A percentile compares a stretch with the other conserved stretches of the same genome.
Evolutionary conservation across 805 yeast genomes (phyloP).

Genomic region (Spathaspora sp.): DNA sequence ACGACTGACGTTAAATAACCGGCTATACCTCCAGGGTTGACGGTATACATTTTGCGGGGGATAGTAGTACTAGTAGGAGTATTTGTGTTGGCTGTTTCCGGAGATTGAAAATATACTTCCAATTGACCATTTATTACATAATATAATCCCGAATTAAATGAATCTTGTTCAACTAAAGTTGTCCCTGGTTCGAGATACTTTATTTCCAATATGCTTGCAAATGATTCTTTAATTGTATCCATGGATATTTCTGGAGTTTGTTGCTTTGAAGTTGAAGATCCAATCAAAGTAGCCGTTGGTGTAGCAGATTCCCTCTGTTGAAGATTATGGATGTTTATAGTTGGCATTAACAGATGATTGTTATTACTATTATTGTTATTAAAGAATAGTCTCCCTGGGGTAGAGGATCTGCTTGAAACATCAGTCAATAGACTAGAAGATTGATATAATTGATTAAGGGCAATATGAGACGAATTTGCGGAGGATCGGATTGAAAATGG

Average conservation of each 20-base stretch:
- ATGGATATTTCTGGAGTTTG: conserved; percentile 31
- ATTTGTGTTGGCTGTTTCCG: neutral
- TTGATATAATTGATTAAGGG: conserved; percentile 9
- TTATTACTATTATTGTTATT: too few species aligned
- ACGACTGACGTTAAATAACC: conserved; percentile 82
- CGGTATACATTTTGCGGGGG: conserved; percentile 48
- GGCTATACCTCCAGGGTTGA: conserved; percentile 76
- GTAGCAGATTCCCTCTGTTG: neutral
- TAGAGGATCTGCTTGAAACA: neutral
- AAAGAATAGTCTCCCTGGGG: neutral
- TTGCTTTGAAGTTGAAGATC: neutral
- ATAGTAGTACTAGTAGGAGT: too few species aligned
- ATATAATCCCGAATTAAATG: conserved; percentile 68
- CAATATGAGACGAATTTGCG: conserved; percentile 24
- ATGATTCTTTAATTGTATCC: conserved; percentile 50
- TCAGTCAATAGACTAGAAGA: neutral
- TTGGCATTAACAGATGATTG: neutral
- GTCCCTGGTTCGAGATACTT: conserved; percentile 50
- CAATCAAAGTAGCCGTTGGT: neutral
- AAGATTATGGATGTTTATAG: conserved; percentile 2
- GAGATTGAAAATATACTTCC: conserved; percentile 48
- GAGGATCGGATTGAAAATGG: conserved; percentile 16
- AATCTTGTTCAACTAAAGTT: conserved; percentile 59
- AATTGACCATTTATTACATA: conserved; percentile 78
- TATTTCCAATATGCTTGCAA: conserved; percentile 59